phyloP scores from a whole-genome alignment of 2,329 filamentous ascomycete species.

The Microsporum ferrugineum region DNA sequence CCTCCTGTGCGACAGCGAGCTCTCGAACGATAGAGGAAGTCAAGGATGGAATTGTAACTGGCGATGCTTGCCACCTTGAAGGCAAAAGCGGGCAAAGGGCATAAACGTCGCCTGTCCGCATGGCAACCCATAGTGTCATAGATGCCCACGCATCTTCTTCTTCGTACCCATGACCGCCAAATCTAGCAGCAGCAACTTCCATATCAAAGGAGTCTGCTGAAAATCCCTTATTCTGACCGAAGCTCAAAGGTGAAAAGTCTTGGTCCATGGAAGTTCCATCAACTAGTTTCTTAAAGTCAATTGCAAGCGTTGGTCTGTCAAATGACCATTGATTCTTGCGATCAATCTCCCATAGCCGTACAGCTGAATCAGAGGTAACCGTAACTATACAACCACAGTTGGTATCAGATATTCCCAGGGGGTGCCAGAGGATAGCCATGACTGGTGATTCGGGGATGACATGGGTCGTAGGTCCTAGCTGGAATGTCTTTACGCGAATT shows the following conservation, averaged over 20 bases:
- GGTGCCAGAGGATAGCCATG: constrained; percentile 81
- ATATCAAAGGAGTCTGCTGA: constrained; percentile 86
- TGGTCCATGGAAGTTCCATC: constrained; percentile 73
- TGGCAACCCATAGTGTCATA: constrained; percentile 96
- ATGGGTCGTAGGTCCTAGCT: constrained; percentile 84
- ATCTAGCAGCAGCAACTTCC: constrained; percentile 82
- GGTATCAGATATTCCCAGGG: constrained; percentile 55
- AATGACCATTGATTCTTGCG: constrained; percentile 78
- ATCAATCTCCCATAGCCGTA: constrained; percentile 83
- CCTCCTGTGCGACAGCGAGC: constrained; percentile 36
- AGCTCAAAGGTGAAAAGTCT: constrained; percentile 66
- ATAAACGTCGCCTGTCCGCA: constrained; percentile 86
- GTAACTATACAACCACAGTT: constrained; percentile 75
- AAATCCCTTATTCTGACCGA: constrained; percentile 66
- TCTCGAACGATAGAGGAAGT: constrained; percentile 73
- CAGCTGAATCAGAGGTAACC: constrained; percentile 74
- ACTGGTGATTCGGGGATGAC: constrained; percentile 75
- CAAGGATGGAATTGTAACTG: constrained; percentile 67
- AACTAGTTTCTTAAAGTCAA: constrained; percentile 80
- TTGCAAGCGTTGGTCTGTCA: constrained; percentile 66
- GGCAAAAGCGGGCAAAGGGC: constrained; percentile 84
- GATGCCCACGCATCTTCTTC: constrained; percentile 67
- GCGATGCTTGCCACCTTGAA: constrained; percentile 67
- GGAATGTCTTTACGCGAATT: constrained; percentile 74
- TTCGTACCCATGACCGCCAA: constrained; percentile 57